Conservation (phyloP, 2,329 filamentous ascomycete species). For the Calonectria fujianensis region DNA sequence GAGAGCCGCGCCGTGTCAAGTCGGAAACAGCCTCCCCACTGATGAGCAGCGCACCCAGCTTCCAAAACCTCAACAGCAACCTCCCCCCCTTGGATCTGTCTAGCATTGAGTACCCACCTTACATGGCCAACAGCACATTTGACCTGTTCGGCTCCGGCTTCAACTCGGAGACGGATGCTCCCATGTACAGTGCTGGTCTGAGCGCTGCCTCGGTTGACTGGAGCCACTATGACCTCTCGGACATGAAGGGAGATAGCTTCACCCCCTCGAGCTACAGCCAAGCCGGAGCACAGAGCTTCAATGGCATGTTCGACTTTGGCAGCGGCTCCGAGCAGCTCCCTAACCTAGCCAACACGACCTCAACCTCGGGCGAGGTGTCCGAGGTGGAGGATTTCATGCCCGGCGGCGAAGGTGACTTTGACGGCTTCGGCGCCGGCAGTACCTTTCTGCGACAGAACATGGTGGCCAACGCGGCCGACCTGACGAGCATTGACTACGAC, state of each 20-base stretch:
- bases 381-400: slow-evolving; percentile 77
- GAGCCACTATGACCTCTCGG: slow-evolving; percentile 68
- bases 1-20: slow-evolving; percentile 73
- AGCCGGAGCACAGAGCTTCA: slow-evolving; percentile 70
- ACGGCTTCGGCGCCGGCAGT: slow-evolving; percentile 67
- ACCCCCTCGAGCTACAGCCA: slow-evolving; percentile 74
- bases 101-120: slow-evolving; percentile 71
- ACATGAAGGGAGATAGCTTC: slow-evolving; percentile 69
- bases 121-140: slow-evolving; percentile 67
- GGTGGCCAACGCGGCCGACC: slow-evolving; percentile 63
- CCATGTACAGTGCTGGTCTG: slow-evolving; percentile 78
- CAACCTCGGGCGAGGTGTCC: slow-evolving; percentile 80
- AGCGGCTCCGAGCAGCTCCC: slow-evolving; percentile 73
- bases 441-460: slow-evolving; percentile 69
- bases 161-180: slow-evolving; percentile 71
- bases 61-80: slow-evolving; percentile 71
- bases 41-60: slow-evolving; percentile 68
- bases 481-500: slow-evolving; percentile 73
- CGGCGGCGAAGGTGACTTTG: slow-evolving; percentile 69
- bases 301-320: slow-evolving; percentile 70
- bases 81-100: slow-evolving; percentile 76
- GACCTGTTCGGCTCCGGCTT: slow-evolving; percentile 71
- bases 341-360: slow-evolving; percentile 73
- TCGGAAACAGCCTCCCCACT: slow-evolving; percentile 78
- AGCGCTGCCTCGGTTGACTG: slow-evolving; percentile 71